Base-by-base conservation (phyloP, 495 filamentous ascomycete species). In the Xylaria acuta region DNA sequence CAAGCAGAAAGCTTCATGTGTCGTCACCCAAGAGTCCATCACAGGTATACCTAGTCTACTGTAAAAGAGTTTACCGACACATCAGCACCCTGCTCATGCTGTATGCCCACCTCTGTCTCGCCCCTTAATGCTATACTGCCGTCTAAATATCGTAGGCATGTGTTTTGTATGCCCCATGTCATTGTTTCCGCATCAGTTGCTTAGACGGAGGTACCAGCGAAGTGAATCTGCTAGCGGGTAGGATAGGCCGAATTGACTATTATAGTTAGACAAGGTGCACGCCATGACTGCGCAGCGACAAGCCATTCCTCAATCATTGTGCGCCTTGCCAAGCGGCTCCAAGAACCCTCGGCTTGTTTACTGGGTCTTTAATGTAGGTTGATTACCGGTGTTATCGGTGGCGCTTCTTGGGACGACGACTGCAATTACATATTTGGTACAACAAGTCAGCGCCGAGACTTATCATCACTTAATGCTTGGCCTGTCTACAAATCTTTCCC, bases 381-480 rank as follows among this genome's bases (percentile, higher is more conserved):
- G 25, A 65, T 47, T 49, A n/a, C 63, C 16, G 22, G 22, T 3
- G 4, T 45, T 45, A 40, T 40, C 40, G 9, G 25, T 65, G 63
- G 41, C 60, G 38, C 9, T 30, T 49, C 25, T 45, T 64, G 36
- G 38, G 27, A 18, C 22, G 14, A 27, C 14, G 63, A 32, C 14
- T n/a, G 41, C 40, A 65, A 65, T 65, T 65, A 60, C 58, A 64
- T 40, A 38, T 27, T 25, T 63, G 11, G 36, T 41, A 14, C 60
- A 25, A 63, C 59, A 16, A 43, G 60, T 64, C 38, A 43, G 60
- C 60, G 60, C 38, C 60, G 38, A 64, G 38, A 30, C 58, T 59
- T 14, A n/a, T 20, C 54, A 9, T 8, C 16, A 36, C 27, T 34
- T 59, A 34, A 27, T 27, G 22, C 60, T 43, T 60, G 34, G 34